Evolutionary conservation across 2,329 filamentous ascomycete species (phyloP), one percentile per base, ranked within the genome.

Genomic region (Xylariaceae sp.): DNA sequence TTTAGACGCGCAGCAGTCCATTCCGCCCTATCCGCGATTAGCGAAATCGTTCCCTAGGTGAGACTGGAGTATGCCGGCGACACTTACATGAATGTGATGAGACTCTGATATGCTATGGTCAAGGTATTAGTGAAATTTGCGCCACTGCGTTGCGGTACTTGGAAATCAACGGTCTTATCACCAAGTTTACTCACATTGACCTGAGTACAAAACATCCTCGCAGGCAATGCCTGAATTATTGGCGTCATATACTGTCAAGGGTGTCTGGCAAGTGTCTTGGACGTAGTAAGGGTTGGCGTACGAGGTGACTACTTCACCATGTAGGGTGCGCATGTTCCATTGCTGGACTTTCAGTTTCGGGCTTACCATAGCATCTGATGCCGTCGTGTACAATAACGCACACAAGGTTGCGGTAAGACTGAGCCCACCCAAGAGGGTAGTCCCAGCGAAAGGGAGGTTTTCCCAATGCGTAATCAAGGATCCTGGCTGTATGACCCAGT

Each of bases 331-430:
- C 1, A 66, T 53, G 40, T 84, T 69, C 72, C 78, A 80, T 1
- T 66, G 64, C 1, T 83, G 81, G 54, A 79, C 80, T 48, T 79
- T 83, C 6, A 93, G 74, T 61, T 88, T 87, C 0, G 89, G 89
- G 2, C 87, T 79, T 0, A 93, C 87, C 62, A 93, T 73, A 9
- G 88, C 84, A 56, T 90, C 86, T 0, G 87, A 87, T 0, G 89
- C 89, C 2, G 88, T 88, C 0, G 87, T 90, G 64, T 92, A 94
- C 6, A 93, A 76, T 61, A 87, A 83, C 0, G 85, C 82, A 1
- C 83, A 74, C 2, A 90, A 54, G 0, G 88, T 83, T 2, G 86
- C 85, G 1, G 82, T 71, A 13, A 93, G 67, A 0, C 86, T 82
- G 2, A 90, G 62, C 1, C 77, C 64, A 0, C 89, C 89, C 1